Evolutionary conservation across 2,329 filamentous ascomycete species (phyloP).

Genomic region (Phialocephala sp.): DNA sequence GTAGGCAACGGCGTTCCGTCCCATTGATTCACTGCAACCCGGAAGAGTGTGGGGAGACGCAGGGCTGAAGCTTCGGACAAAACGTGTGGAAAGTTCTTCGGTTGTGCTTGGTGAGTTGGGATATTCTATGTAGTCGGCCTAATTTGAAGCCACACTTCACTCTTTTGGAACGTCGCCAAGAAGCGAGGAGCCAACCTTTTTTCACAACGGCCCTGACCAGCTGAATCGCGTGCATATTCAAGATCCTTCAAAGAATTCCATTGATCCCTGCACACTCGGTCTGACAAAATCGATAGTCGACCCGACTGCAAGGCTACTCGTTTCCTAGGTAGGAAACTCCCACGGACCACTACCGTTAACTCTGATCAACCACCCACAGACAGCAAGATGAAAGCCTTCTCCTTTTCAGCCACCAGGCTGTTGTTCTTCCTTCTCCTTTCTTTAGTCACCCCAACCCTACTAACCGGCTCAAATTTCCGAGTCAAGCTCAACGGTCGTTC

Average conservation of each 20-base stretch:
- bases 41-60: conserved; percentile 9
- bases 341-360: background rate
- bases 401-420: background rate
- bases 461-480: background rate
- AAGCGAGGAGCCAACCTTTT: background rate
- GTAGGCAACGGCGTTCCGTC: conserved; percentile 7
- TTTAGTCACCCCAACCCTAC: background rate
- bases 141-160: background rate
- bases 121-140: background rate
- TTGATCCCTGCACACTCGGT: background rate
- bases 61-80: background rate
- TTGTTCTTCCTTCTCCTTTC: background rate
- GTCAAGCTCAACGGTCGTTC: background rate
- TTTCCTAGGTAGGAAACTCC: background rate
- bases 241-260: background rate
- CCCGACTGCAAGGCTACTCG: background rate
- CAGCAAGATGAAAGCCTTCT: background rate
- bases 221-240: background rate
- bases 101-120: background rate
- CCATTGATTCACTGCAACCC: background rate
- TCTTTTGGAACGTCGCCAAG: background rate
- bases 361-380: background rate
- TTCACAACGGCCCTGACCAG: background rate
- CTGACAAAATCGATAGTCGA: background rate
- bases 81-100: background rate